Evolutionary conservation across 2,329 filamentous ascomycete species (phyloP).

Genomic region (Fusarium nisikadoi): DNA sequence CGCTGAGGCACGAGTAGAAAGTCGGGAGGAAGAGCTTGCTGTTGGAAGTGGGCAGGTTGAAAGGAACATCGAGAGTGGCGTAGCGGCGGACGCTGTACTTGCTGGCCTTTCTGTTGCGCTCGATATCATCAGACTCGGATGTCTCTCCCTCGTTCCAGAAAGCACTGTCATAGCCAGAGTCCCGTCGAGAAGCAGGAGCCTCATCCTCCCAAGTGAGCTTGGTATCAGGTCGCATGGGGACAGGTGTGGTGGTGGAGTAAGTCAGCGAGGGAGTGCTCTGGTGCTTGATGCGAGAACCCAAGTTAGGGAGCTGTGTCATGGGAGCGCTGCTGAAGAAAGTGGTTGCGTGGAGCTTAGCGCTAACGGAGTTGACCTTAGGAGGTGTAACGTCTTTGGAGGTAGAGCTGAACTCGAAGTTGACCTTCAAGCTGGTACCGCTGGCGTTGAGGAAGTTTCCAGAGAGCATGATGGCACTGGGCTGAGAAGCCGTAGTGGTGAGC

Average conservation of each 20-base stretch:
- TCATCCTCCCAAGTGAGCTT: slow-evolving; percentile 56
- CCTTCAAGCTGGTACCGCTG: slow-evolving; percentile 54
- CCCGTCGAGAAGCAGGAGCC: slow-evolving; percentile 53
- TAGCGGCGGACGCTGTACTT: slow-evolving; percentile 53
- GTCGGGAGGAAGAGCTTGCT: slow-evolving; percentile 65
- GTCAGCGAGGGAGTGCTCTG: slow-evolving; percentile 55
- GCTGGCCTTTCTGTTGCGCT: slow-evolving; percentile 42
- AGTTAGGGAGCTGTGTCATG: slow-evolving; percentile 60
- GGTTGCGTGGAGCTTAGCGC: slow-evolving; percentile 62
- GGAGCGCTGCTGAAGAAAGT: slow-evolving; percentile 63
- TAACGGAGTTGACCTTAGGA: slow-evolving; percentile 60
- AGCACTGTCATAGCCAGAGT: slow-evolving; percentile 63
- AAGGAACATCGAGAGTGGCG: slow-evolving; percentile 58
- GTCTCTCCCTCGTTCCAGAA: slow-evolving; percentile 50
- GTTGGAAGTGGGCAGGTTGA: slow-evolving; percentile 58
- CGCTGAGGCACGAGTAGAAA: slow-evolving; percentile 68
- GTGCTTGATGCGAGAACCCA: slow-evolving; percentile 57
- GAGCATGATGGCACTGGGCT: slow-evolving; percentile 62
- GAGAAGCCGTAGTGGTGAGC: slow-evolving; percentile 57
- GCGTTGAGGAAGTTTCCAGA: slow-evolving; percentile 59
- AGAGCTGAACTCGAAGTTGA: slow-evolving; percentile 62
- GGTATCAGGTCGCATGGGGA: slow-evolving; percentile 52
- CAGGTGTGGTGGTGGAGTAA: slow-evolving; percentile 58
- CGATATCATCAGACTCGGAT: slow-evolving; percentile 47
- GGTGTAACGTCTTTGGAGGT: slow-evolving; percentile 54